These are phyloP conservation scores for Cinnamomum chago DNA, from an alignment of 164 flowering plant species.

Conservation along the genomic window DNA sequence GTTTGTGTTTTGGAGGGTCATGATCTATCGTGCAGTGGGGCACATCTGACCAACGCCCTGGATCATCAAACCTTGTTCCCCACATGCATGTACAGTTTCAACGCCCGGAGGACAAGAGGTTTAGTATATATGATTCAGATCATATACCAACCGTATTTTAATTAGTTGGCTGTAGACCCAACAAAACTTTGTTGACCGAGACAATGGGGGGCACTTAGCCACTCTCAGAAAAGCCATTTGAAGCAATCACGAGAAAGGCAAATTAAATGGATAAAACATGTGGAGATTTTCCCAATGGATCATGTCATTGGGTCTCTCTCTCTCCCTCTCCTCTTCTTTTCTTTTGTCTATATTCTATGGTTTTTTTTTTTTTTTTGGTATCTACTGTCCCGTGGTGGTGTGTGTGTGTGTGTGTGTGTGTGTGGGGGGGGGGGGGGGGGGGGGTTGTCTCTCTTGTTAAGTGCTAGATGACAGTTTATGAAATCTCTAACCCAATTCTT, in stretches of 20 bases:
- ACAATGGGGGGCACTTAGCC: neutral
- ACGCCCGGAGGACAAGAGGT: neutral
- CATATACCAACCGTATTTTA: neutral
- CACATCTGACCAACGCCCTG: too few species aligned
- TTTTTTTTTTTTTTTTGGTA: too few species aligned
- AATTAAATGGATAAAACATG: neutral
- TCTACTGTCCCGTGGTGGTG: too few species aligned
- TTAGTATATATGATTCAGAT: neutral
- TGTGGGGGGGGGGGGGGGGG: too few species aligned
- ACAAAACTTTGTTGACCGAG: neutral
- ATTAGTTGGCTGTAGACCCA: neutral
- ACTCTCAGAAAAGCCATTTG: neutral
- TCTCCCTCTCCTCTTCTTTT: neutral
- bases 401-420: too few species aligned
- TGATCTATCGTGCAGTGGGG: too few species aligned
- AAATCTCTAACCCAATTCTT: slow-evolving; percentile 6
- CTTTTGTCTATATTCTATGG: too few species aligned
- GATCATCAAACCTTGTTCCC: neutral
- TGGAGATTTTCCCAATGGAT: neutral
- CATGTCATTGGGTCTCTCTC: neutral
- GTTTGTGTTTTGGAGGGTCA: too few species aligned
- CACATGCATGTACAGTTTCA: neutral
- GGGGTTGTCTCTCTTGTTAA: neutral
- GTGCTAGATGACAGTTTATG: neutral
- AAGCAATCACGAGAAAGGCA: neutral